Evolutionary conservation across 192 early-diverging fungal genomes (phyloP).

Genomic region (Entomortierella parvispora): DNA sequence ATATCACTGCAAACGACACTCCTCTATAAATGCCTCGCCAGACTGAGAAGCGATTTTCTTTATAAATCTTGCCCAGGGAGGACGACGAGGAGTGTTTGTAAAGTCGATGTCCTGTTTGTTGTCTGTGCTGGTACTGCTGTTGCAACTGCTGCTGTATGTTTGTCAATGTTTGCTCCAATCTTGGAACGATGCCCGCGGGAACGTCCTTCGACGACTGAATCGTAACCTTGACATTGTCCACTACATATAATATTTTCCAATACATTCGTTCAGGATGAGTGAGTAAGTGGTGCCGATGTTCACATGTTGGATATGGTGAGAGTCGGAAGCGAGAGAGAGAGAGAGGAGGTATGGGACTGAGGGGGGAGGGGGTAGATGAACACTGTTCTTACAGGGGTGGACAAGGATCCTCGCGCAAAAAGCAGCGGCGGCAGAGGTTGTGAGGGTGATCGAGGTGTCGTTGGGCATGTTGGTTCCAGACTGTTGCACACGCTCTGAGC

Average conservation of each 20-base stretch:
- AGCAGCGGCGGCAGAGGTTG: constrained; percentile 36
- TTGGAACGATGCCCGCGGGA: constrained; percentile 16
- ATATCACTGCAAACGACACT: constrained; percentile 23
- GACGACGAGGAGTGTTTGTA: background rate
- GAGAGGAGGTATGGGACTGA: background rate
- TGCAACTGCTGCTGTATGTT: constrained; percentile 6
- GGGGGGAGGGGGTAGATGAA: background rate
- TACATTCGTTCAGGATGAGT: no score
- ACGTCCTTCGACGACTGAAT: constrained; percentile 14
- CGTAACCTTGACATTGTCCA: constrained; percentile 28
- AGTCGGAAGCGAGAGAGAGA: background rate
- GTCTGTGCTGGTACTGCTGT: constrained; percentile 1
- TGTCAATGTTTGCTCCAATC: constrained; percentile 15
- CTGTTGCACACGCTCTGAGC: background rate
- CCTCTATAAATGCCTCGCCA: constrained; percentile 29
- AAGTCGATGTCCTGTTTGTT: background rate
- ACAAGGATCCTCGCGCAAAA: constrained; percentile 44
- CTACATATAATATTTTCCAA: constrained; percentile 5
- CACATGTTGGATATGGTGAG: no score
- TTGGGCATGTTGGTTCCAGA: constrained; percentile 34
- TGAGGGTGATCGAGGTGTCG: constrained; percentile 30
- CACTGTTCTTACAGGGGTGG: constrained; percentile 35
- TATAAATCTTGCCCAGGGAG: background rate
- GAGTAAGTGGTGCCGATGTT: background rate
- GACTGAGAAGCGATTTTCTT: constrained; percentile 6